Conservation (phyloP, 1,284 basidiomycete species). For the Cutaneotrichosporon cutaneum region DNA sequence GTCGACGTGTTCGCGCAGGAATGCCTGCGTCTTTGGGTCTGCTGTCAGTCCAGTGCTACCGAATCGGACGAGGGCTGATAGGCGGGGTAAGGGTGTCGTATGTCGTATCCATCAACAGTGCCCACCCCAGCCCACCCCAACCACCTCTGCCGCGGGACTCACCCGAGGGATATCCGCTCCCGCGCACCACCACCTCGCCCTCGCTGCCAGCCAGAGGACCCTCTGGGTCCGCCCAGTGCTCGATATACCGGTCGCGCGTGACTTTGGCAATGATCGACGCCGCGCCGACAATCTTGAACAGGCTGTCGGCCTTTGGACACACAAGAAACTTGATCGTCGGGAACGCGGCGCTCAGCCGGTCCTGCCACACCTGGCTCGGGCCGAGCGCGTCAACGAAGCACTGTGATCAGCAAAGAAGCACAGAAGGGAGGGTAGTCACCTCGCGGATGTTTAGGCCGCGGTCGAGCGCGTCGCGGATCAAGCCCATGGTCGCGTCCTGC, state of each 20-base stretch:
- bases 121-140: no score
- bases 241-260: constrained; percentile 86
- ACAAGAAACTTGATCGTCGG: constrained; percentile 85
- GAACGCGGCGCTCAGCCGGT: constrained; percentile 73
- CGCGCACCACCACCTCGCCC: constrained; percentile 52
- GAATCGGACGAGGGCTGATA: not conserved
- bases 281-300: constrained; percentile 94
- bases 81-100: not conserved
- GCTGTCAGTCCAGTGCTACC: not conserved
- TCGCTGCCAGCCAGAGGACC: constrained; percentile 11
- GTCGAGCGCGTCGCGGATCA: constrained; percentile 80
- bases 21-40: constrained; percentile 92
- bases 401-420: constrained; percentile 53
- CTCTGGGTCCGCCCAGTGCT: constrained; percentile 68
- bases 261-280: constrained; percentile 95
- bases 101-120: not conserved
- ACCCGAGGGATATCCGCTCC: constrained; percentile 89
- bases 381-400: constrained; percentile 96
- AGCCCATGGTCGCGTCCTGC: constrained; percentile 81
- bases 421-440: constrained; percentile 52
- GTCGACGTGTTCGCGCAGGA: constrained; percentile 74
- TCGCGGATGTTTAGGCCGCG: constrained; percentile 79
- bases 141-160: constrained; percentile 21
- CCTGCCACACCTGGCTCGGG: constrained; percentile 78
- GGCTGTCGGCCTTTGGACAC: constrained; percentile 86